Percentiles rank a stretch among this genome's conserved stretches.
Conservation (phyloP, 139 green algal species). For the Chlamydomonas urium region DNA sequence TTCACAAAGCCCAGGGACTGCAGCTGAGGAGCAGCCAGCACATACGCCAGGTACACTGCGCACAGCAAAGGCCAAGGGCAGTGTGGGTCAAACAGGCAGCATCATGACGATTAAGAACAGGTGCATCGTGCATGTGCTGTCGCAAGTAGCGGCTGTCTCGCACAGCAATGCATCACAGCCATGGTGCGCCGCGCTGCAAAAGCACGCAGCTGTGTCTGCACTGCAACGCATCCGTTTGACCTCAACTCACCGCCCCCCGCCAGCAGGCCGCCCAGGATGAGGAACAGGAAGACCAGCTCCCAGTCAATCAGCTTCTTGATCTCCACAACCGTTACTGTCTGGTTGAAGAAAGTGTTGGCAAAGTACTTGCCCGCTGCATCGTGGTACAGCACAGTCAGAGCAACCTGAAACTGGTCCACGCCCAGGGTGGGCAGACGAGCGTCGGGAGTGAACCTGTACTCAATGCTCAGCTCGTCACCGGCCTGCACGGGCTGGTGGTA, state of each 20-base stretch:
- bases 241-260: slow-evolving; percentile 41
- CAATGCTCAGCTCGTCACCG: slow-evolving; percentile 53
- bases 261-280: slow-evolving; percentile 36
- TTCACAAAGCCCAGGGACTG: slow-evolving; percentile 7
- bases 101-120: not conserved
- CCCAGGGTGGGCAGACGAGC: slow-evolving; percentile 33
- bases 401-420: slow-evolving; percentile 52
- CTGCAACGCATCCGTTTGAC: not conserved
- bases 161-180: not conserved
- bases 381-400: slow-evolving; percentile 51
- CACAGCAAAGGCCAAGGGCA: not conserved
- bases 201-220: not conserved
- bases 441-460: slow-evolving; percentile 65
- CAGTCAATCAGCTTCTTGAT: slow-evolving; percentile 53
- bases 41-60: not conserved
- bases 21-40: not conserved
- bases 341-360: slow-evolving; percentile 70
- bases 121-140: not conserved
- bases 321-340: slow-evolving; percentile 65
- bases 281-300: slow-evolving; percentile 56
- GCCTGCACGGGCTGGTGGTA: slow-evolving; percentile 42
- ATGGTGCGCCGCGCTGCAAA: not conserved
- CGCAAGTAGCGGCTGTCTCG: not conserved
- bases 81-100: not conserved
- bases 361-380: slow-evolving; percentile 13